Evolutionary conservation across 306 rosid species (phyloP), one percentile per base, ranked within the genome.

Genomic region (Bauhinia variegata): DNA sequence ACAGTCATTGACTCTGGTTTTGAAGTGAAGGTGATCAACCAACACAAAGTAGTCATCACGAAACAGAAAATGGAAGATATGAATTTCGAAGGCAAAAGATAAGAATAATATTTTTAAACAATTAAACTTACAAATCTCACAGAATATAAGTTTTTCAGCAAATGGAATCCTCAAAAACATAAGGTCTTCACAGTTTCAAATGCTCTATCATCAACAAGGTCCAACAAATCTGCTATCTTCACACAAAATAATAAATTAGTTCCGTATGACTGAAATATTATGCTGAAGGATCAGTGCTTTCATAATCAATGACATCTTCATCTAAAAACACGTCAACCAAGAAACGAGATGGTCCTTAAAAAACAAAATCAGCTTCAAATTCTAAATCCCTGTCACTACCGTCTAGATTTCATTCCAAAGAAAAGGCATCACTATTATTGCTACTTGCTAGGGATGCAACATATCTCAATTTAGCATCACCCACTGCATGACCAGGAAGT

Each of bases 201-300:
- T 59, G 92, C 96, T 74, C 89, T 15, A 80, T 92, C 98, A 56
- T 96, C 98, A 63, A 79, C 96, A 44, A 92, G 88, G 81, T 92
- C 98, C 89, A 92, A 76, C 71, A 92, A 71, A 78, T 87, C 96
- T 69, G 96, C 98, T 79, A 92, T 86, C 98, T 92, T 79, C 79
- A 77, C 36, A 47, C 37, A 53, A 72, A 64, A 49, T 58, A 36
- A 67, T 71, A 46, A 46, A 11, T 72, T 50, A 60, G 36, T 34
- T 59, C 58, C 44, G 28, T 65, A 19, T 33, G 74, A 66, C 67
- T 66, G 37, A 73, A 67, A 60, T 47, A 73, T 54, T 75, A 78
- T 67, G 75, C 68, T 50, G 82, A 60, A 51, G 81, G 64, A 75
- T 56, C 70, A 57, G 74, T 50, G 78, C 61, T 82, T 78, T 78